Evolutionary conservation across 768 basidiomycete genomes (phyloP).

Genomic region (Strobilomyces dryophilus): DNA sequence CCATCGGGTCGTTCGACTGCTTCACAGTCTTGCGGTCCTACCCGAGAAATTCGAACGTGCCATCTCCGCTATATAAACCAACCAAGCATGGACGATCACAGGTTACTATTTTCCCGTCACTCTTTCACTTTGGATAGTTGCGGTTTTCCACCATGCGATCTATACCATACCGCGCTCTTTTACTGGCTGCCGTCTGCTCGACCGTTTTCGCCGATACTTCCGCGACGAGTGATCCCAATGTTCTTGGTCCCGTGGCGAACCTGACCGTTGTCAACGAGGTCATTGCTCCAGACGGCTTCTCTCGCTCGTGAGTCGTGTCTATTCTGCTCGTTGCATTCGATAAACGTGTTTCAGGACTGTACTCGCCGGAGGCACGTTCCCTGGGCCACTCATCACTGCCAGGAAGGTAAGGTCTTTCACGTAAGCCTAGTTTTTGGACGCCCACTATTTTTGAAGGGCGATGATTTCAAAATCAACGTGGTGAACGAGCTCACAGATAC

Average conservation of each 20-base stretch:
- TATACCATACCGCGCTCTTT: neutral
- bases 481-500: slow-evolving; percentile 41
- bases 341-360: slow-evolving; percentile 30
- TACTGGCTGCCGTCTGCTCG: neutral
- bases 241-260: slow-evolving; percentile 19
- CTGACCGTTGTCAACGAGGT: slow-evolving; percentile 36
- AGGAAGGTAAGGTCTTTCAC: slow-evolving; percentile 27
- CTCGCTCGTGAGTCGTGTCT: slow-evolving; percentile 30
- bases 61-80: neutral
- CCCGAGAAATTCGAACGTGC: neutral
- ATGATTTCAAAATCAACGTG: slow-evolving; percentile 41
- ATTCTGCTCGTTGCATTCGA: neutral
- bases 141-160: neutral
- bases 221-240: neutral
- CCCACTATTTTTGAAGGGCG: slow-evolving; percentile 27
- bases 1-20: too few relatives aligned
- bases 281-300: slow-evolving; percentile 47
- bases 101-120: neutral
- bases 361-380: slow-evolving; percentile 40
- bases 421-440: neutral
- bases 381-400: slow-evolving; percentile 42
- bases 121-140: neutral
- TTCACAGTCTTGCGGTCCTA: too few relatives aligned
- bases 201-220: neutral
- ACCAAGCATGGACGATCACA: neutral